Evolutionary conservation across 192 early-diverging fungal species (phyloP), one percentile per base, ranked within the genome.

Genomic region (Martensiomyces pterosporus): DNA sequence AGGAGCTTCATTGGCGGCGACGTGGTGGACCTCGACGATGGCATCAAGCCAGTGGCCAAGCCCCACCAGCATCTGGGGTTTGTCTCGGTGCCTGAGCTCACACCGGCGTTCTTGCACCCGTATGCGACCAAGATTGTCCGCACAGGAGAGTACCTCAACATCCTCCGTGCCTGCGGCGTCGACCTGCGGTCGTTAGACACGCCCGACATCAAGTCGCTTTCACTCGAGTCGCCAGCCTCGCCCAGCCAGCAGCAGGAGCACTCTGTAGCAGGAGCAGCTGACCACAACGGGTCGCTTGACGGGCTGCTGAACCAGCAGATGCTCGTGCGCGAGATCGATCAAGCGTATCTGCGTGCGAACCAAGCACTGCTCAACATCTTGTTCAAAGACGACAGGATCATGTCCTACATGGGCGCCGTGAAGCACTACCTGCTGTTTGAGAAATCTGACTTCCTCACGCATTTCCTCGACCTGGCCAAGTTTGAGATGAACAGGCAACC

Each of bases 101-200:
- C 76, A 2, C 97, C 97, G 0, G 67, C 56, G 1, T 97, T 95
- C 36, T 65, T 99, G 34, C 81, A 81, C 4, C 81, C 85, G 5
- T 78, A 85, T 15, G 78, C 85, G 17, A 77, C 78, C 3, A 92
- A 92, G 63, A 87, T 97, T 39, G 58, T 99, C 49, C 65, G 85
- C 15, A 88, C 94, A 0, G 97, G 97, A 29, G 94, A 93, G 63
- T 97, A 99, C 57, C 64, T 97, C 36, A 97, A 99, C 61, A 92
- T 96, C 2, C 76, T 97, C 18, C 74, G 88, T 1, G 91, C 90
- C 46, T 94, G 89, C 59, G 66, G 66, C 22, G 60, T 67, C 16
- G 61, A 75, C 14, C 43, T 75, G 38, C 57, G 58, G 47, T 35
- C 60, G 5, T 39, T 74, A 8, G 57, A 49, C 21, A 14, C 6